These are phyloP conservation scores for Colletotrichum zoysiae DNA, from an alignment of 2,329 filamentous ascomycete genomes.

Conservation along the genomic window DNA sequence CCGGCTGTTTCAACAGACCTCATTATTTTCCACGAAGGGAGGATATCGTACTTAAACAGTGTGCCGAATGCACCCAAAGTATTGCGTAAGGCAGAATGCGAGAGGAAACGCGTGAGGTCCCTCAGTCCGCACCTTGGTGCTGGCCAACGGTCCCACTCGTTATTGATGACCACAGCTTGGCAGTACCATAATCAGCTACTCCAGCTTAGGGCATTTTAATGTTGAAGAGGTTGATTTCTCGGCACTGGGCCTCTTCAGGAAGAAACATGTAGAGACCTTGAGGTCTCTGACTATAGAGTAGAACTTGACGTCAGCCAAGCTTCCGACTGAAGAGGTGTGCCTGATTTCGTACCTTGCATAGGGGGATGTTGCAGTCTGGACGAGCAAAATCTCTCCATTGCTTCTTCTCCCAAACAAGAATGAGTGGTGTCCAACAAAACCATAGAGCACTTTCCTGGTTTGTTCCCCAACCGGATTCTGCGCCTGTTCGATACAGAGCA, in stretches of 20 bases:
- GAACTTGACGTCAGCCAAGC: neutral
- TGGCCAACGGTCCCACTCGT: conserved; percentile 31
- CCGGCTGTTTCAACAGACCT: neutral
- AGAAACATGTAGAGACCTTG: neutral
- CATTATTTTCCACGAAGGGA: neutral
- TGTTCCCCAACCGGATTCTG: neutral
- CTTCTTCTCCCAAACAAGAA: neutral
- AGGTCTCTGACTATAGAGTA: neutral
- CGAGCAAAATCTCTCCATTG: neutral
- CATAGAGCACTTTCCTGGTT: no score
- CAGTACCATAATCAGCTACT: conserved; percentile 35
- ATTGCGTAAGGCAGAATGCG: neutral
- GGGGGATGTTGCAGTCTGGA: neutral
- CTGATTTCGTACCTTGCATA: neutral
- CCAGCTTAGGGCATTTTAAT: neutral
- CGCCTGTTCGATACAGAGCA: neutral
- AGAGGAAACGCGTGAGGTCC: neutral
- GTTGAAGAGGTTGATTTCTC: neutral
- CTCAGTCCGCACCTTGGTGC: conserved; percentile 8
- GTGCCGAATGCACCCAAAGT: neutral
- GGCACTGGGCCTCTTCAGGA: neutral
- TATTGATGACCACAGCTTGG: conserved; percentile 28
- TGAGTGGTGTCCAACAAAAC: neutral
- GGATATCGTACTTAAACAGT: conserved; percentile 25
- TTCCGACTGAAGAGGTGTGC: neutral